A percentile compares a stretch with the other conserved stretches of the same genome.
Conservation (phyloP, 2,329 filamentous ascomycete genomes). For the Endoconidiophora laricicola region DNA sequence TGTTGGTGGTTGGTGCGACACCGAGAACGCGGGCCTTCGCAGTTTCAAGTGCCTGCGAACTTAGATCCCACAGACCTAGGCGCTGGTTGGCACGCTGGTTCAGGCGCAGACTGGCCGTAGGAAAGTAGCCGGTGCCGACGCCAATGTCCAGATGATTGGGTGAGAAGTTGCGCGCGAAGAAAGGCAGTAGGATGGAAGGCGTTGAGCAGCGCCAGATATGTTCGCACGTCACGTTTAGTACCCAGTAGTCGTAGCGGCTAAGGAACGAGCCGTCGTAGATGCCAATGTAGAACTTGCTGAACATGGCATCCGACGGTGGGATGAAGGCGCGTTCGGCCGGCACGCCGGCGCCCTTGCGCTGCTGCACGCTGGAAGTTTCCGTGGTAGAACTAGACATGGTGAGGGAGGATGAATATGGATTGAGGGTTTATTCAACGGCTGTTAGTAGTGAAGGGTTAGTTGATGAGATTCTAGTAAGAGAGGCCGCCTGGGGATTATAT, state of each 20-base stretch:
- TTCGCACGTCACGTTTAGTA: slow-evolving; percentile 22
- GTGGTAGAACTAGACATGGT: neutral
- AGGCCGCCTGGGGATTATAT: too few species aligned
- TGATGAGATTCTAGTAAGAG: neutral
- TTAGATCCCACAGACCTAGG: slow-evolving; percentile 24
- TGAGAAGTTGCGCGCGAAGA: slow-evolving; percentile 22
- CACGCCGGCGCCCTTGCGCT: neutral
- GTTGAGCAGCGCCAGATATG: slow-evolving; percentile 23
- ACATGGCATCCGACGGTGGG: slow-evolving; percentile 1
- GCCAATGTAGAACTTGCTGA: slow-evolving; percentile 2
- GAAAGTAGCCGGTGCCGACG: slow-evolving; percentile 25
- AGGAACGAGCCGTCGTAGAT: slow-evolving; percentile 10
- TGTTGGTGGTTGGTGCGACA: slow-evolving; percentile 9
- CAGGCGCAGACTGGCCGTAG: slow-evolving; percentile 17
- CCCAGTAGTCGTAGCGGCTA: slow-evolving; percentile 19
- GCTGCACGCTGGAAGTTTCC: neutral
- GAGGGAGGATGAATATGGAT: neutral
- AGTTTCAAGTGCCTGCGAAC: slow-evolving; percentile 19
- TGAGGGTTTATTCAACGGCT: neutral
- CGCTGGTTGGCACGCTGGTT: slow-evolving; percentile 15
- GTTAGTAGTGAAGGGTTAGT: neutral
- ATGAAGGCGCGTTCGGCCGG: neutral
- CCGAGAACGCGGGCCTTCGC: slow-evolving; percentile 17
- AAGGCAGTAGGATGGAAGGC: slow-evolving; percentile 18
- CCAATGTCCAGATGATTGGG: slow-evolving; percentile 24